Conservation (phyloP, 2,329 filamentous ascomycete genomes). For the Penicillium sp. region DNA sequence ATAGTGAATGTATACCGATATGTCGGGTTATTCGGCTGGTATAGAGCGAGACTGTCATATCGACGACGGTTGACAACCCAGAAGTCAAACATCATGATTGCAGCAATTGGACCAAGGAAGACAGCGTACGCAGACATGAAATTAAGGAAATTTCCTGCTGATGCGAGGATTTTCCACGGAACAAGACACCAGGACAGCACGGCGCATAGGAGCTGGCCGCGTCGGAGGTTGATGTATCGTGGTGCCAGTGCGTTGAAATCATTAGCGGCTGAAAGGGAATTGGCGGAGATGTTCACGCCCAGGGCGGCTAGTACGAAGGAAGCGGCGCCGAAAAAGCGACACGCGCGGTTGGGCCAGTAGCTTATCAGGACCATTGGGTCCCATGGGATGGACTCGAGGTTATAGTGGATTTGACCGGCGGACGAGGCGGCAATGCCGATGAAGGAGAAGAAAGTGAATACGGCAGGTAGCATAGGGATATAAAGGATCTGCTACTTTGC, state of each 20-base stretch:
- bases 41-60: conserved; percentile 53
- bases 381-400: conserved; percentile 40
- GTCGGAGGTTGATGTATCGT: conserved; percentile 55
- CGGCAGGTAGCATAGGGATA: conserved; percentile 51
- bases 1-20: conserved; percentile 50
- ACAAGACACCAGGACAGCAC: conserved; percentile 60
- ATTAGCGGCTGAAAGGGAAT: conserved; percentile 50
- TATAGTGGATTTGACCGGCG: conserved; percentile 40
- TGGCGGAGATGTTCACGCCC: conserved; percentile 58
- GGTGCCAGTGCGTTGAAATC: conserved; percentile 57
- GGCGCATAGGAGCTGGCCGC: conserved; percentile 56
- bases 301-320: conserved; percentile 56
- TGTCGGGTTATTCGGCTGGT: conserved; percentile 46
- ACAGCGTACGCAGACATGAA: conserved; percentile 67
- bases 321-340: conserved; percentile 52
- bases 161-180: conserved; percentile 64
- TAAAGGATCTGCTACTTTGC: conserved; percentile 53
- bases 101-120: conserved; percentile 63
- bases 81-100: conserved; percentile 60
- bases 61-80: conserved; percentile 54
- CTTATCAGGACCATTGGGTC: conserved; percentile 45
- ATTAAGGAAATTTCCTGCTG: conserved; percentile 57
- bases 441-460: conserved; percentile 55
- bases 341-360: conserved; percentile 40
- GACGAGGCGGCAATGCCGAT: conserved; percentile 46